Percentiles rank a stretch among this genome's conserved stretches.
These are phyloP conservation scores for Atkinsonella hypoxylon DNA, from an alignment of 2,329 filamentous ascomycete genomes.

Conservation along the genomic window DNA sequence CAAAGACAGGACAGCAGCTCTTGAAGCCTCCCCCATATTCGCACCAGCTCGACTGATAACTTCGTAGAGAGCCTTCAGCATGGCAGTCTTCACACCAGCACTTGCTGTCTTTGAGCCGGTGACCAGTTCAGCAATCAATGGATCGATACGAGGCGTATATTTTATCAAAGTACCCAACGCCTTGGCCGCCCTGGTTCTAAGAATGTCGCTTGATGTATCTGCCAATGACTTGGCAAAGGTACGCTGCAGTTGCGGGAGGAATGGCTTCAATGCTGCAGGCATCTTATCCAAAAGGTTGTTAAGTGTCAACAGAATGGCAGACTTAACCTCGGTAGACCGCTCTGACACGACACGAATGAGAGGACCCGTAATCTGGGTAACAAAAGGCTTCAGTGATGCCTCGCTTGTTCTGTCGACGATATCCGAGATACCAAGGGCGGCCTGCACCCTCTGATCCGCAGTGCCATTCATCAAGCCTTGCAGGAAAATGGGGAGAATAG, in stretches of 20 bases:
- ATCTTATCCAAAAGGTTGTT: slow-evolving; percentile 97
- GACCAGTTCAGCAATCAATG: slow-evolving; percentile 81
- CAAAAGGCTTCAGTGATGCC: slow-evolving; percentile 81
- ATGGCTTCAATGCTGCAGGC: slow-evolving; percentile 86
- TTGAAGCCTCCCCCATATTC: slow-evolving; percentile 89
- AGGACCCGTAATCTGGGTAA: slow-evolving; percentile 94
- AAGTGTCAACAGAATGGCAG: slow-evolving; percentile 83
- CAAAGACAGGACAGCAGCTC: slow-evolving; percentile 71
- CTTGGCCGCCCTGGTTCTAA: slow-evolving; percentile 82
- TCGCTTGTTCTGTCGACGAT: slow-evolving; percentile 87
- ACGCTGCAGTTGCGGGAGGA: slow-evolving; percentile 88
- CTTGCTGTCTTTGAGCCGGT: slow-evolving; percentile 88
- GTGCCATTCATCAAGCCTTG: slow-evolving; percentile 97
- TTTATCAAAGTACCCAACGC: slow-evolving; percentile 92
- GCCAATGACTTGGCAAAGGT: slow-evolving; percentile 95
- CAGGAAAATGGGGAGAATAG: slow-evolving; percentile 89
- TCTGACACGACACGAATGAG: slow-evolving; percentile 97
- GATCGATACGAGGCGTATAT: slow-evolving; percentile 88
- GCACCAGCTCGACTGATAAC: slow-evolving; percentile 88
- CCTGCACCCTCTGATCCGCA: slow-evolving; percentile 79
- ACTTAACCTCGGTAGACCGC: slow-evolving; percentile 89
- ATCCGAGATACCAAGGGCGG: slow-evolving; percentile 88
- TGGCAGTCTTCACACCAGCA: slow-evolving; percentile 78
- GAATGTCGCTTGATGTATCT: slow-evolving; percentile 78
- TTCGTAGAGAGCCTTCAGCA: slow-evolving; percentile 94